A percentile compares a stretch with the other conserved stretches of the same genome.
Evolutionary conservation across 2,329 filamentous ascomycete species (phyloP).

Genomic region (Pseudogymnoascus sp.): DNA sequence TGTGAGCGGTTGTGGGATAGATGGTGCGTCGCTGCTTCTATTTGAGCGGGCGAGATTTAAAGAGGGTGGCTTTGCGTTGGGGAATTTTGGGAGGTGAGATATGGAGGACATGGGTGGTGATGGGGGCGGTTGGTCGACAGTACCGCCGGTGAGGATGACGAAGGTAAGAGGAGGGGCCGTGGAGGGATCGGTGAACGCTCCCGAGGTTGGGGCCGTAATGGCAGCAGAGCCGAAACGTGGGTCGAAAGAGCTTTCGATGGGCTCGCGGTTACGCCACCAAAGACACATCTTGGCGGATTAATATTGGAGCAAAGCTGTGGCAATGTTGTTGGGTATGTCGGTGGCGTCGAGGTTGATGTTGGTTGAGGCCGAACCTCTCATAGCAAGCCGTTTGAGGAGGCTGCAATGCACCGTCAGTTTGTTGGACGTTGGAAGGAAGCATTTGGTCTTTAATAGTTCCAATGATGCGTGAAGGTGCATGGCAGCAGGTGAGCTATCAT

Average conservation of each 20-base stretch:
- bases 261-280: conserved; percentile 16
- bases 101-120: conserved; percentile 3
- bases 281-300: conserved; percentile 10
- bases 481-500: neutral
- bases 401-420: neutral
- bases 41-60: neutral
- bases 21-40: conserved; percentile 6
- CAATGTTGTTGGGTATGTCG: neutral
- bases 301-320: neutral
- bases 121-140: neutral
- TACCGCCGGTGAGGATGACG: neutral
- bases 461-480: neutral
- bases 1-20: conserved; percentile 10
- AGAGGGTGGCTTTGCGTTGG: conserved; percentile 4
- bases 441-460: neutral
- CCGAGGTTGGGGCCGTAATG: conserved; percentile 22
- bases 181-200: conserved; percentile 18
- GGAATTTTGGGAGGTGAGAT: conserved; percentile 14
- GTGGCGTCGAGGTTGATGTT: neutral
- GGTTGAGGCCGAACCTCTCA: neutral
- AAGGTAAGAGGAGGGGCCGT: neutral
- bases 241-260: conserved; percentile 21
- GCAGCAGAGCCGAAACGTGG: conserved; percentile 23
- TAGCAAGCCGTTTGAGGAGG: neutral
- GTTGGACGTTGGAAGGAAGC: neutral